A percentile compares a stretch with the other conserved stretches of the same genome.
Evolutionary conservation across 306 rosid genomes (phyloP).

Genomic region (Quercus glauca): DNA sequence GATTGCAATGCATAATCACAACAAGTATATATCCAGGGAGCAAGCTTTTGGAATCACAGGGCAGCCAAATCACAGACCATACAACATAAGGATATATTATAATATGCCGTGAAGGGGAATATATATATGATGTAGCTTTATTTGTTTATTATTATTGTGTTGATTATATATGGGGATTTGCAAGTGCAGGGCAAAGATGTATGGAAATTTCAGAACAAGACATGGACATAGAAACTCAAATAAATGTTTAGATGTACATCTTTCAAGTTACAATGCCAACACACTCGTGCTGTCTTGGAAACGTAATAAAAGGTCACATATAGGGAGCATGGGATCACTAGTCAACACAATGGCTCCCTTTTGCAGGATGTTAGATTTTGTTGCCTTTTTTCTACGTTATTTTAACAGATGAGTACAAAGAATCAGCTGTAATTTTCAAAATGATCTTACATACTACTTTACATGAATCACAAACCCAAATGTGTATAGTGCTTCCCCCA

Average conservation of each 20-base stretch:
- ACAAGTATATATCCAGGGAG: too few relatives aligned
- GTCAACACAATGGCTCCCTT: constrained; percentile 46
- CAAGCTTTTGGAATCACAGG: too few relatives aligned
- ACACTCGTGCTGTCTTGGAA: constrained; percentile 86
- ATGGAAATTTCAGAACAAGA: constrained; percentile 56
- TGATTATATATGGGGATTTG: constrained; percentile 55
- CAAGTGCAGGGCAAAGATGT: constrained; percentile 40
- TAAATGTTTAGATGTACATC: constrained; percentile 22
- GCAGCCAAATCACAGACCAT: too few relatives aligned
- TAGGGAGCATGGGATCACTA: constrained; percentile 47
- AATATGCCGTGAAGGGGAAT: background rate
- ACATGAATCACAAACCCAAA: constrained; percentile 28
- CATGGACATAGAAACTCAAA: constrained; percentile 61
- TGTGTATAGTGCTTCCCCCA: constrained; percentile 47
- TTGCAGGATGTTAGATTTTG: constrained; percentile 45
- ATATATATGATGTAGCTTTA: background rate
- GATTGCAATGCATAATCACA: too few relatives aligned
- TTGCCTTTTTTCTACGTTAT: constrained; percentile 31
- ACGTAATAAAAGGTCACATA: constrained; percentile 19
- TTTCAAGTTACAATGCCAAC: constrained; percentile 36
- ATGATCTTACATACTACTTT: constrained; percentile 1
- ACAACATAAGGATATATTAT: too few relatives aligned
- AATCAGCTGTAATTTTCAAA: constrained; percentile 4
- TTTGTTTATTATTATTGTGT: background rate
- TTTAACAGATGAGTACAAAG: background rate